Conservation (phyloP, 192 early-diverging fungal species). For the Umbelopsis ramanniana region DNA sequence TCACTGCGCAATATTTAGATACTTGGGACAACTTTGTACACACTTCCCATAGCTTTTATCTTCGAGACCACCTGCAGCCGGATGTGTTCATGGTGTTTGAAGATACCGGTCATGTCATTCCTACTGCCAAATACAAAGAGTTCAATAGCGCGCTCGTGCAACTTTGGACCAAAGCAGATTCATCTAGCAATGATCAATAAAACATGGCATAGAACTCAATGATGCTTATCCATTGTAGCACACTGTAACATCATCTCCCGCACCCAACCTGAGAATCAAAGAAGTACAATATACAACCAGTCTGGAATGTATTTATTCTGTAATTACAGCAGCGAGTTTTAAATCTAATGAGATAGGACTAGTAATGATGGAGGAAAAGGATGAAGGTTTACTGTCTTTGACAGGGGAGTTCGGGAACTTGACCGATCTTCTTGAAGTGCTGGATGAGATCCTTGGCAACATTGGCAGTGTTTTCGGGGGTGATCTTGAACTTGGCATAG, state of each 20-base stretch:
- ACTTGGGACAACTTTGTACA: constrained; percentile 36
- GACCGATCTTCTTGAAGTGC: constrained; percentile 69
- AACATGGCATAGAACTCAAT: not conserved
- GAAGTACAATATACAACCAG: constrained; percentile 17
- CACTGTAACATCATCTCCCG: not conserved
- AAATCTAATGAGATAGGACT: constrained; percentile 1
- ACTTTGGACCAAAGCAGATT: constrained; percentile 21
- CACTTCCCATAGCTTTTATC: constrained; percentile 23
- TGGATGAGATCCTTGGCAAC: constrained; percentile 83
- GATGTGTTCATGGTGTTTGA: constrained; percentile 28
- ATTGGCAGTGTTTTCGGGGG: constrained; percentile 68
- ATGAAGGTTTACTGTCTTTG: constrained; percentile 8
- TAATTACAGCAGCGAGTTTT: constrained; percentile 13
- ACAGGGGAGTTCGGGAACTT: constrained; percentile 40
- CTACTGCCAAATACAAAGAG: constrained; percentile 25
- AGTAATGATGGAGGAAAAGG: not conserved
- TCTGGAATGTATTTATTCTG: constrained; percentile 23
- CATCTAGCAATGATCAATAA: not conserved
- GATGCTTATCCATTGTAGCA: not conserved
- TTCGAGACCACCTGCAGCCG: constrained; percentile 28
- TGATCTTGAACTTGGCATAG: constrained; percentile 89
- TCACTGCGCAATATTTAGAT: not conserved
- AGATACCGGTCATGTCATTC: constrained; percentile 33
- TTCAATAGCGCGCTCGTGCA: constrained; percentile 15
- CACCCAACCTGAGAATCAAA: not conserved